Percentiles rank a stretch among this genome's conserved stretches.
Conservation (phyloP, 768 basidiomycete genomes). For the Mrakia hoshinonis region DNA sequence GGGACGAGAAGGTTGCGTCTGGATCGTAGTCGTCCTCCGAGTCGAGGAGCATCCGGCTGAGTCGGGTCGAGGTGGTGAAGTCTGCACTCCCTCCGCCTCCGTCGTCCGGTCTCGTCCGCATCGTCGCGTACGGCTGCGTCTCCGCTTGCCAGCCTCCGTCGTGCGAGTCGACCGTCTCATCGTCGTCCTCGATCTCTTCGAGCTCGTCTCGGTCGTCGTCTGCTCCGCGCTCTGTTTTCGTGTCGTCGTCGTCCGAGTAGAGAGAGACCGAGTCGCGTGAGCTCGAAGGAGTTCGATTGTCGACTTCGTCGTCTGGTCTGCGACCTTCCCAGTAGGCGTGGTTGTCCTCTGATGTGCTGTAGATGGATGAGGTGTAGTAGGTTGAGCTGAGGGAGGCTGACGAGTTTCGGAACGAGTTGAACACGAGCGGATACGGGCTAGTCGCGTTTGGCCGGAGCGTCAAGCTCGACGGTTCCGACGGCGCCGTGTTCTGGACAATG, state of each 20-base stretch:
- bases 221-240: not conserved
- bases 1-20: not conserved
- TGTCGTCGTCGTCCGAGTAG: constrained; percentile 11
- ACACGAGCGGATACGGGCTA: not conserved
- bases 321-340: constrained; percentile 3
- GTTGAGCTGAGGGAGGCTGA: not conserved
- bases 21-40: not conserved
- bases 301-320: not conserved
- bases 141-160: not conserved
- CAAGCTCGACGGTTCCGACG: not conserved
- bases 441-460: not conserved
- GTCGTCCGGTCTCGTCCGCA: not conserved
- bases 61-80: not conserved
- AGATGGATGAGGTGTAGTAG: not conserved
- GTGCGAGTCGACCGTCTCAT: not conserved
- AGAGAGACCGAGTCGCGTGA: too few relatives aligned
- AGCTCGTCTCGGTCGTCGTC: not conserved
- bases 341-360: not conserved
- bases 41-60: constrained; percentile 9
- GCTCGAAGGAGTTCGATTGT: not conserved
- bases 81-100: too few relatives aligned
- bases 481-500: not conserved
- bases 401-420: constrained; percentile 1
- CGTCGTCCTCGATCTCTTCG: constrained; percentile 1
- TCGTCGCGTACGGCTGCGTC: not conserved